Evolutionary conservation across 176 grass and related monocot species (phyloP).

Genomic region (maize (Zea mays)): DNA sequence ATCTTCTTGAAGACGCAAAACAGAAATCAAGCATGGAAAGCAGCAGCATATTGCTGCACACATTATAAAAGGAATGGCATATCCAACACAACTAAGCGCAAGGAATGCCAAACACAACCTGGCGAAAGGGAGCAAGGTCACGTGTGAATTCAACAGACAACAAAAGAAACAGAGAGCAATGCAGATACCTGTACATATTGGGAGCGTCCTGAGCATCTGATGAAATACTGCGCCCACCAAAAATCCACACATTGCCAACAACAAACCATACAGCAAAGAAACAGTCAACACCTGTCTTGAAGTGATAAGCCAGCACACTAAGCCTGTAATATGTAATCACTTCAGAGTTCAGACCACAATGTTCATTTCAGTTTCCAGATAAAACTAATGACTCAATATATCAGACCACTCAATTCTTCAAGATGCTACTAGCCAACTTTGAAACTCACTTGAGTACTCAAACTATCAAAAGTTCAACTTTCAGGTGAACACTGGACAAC

Average conservation of each 20-base stretch:
- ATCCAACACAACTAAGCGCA: conserved; percentile 88
- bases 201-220: conserved; percentile 72
- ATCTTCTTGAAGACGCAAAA: conserved; percentile 82
- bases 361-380: conserved; percentile 17
- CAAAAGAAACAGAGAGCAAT: conserved; percentile 33
- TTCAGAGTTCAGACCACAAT: conserved; percentile 29
- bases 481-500: neutral
- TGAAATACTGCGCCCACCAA: conserved; percentile 74
- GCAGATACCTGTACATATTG: conserved; percentile 80
- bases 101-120: conserved; percentile 97
- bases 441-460: conserved; percentile 7
- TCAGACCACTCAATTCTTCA: neutral
- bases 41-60: conserved; percentile 96
- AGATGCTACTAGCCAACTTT: conserved; percentile 4
- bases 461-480: neutral
- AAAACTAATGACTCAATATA: conserved; percentile 15
- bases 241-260: conserved; percentile 99
- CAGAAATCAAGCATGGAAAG: conserved; percentile 92
- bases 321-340: conserved; percentile 54
- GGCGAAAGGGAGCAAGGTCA: conserved; percentile 34
- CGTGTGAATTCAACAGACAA: conserved; percentile 22
- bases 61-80: conserved; percentile 93
- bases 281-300: conserved; percentile 89
- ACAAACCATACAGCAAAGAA: conserved; percentile 99
- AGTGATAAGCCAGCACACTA: conserved; percentile 77